A percentile compares a stretch with the other conserved stretches of the same genome.
Conservation (phyloP, 306 rosid genomes). For the Abrus precatorius region DNA sequence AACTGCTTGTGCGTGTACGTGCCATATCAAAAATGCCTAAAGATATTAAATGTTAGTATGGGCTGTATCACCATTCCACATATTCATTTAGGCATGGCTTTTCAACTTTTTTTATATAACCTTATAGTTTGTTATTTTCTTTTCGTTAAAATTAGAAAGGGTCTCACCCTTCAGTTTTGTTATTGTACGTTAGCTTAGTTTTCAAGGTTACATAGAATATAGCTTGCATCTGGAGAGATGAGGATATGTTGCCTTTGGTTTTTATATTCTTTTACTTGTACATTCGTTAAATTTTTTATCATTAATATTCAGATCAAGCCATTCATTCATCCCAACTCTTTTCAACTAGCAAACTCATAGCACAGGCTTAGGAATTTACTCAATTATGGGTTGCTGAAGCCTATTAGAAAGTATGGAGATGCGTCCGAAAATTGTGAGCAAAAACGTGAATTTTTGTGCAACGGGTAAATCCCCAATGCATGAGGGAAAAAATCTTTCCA, state of each 20-base stretch:
- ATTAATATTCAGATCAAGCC: neutral
- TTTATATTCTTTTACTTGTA: neutral
- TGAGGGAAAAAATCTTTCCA: too few species aligned
- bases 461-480: neutral
- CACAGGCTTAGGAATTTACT: neutral
- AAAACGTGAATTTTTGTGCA: neutral
- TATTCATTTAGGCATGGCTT: neutral
- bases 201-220: neutral
- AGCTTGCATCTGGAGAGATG: neutral
- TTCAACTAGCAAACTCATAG: neutral
- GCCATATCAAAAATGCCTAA: neutral
- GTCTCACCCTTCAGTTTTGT: neutral
- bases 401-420: neutral
- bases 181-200: neutral
- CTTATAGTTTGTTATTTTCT: neutral
- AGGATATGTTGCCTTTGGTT: neutral
- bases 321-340: neutral
- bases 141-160: neutral
- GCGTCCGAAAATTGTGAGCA: neutral
- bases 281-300: neutral
- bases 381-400: neutral
- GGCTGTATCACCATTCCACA: too few species aligned
- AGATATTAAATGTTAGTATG: too few species aligned
- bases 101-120: neutral
- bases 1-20: constrained; percentile 1